Percentiles rank a stretch among this genome's conserved stretches.
Evolutionary conservation across 1,139 yeast genomes (phyloP).

Genomic region (Saccharomyces hybrid): DNA sequence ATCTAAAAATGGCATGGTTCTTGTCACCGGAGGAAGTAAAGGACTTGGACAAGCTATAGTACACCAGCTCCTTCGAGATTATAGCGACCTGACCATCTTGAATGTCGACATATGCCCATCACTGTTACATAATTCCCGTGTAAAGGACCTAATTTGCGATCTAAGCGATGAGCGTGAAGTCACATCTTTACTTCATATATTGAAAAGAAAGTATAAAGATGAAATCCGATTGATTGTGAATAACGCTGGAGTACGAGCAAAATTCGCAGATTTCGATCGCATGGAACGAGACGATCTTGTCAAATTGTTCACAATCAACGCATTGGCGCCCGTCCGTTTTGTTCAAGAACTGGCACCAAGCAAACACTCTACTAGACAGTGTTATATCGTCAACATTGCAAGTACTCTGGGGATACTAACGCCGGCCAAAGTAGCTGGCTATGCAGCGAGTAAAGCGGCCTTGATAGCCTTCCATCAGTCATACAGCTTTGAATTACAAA

Average conservation of each 20-base stretch:
- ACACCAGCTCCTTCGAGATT: slow-evolving; percentile 30
- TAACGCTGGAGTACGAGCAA: slow-evolving; percentile 67
- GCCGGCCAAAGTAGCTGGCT: slow-evolving; percentile 58
- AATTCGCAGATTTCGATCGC: slow-evolving; percentile 37
- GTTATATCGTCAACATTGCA: slow-evolving; percentile 57
- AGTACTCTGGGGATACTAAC: slow-evolving; percentile 67
- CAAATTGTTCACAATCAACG: slow-evolving; percentile 46
- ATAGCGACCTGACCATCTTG: slow-evolving; percentile 35
- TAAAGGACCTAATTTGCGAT: slow-evolving; percentile 43
- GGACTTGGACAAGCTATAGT: slow-evolving; percentile 52
- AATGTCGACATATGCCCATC: slow-evolving; percentile 45
- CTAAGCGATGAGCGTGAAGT: slow-evolving; percentile 37
- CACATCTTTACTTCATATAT: slow-evolving; percentile 27
- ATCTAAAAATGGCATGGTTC: background rate
- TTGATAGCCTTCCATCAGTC: slow-evolving; percentile 54
- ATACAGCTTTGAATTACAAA: slow-evolving; percentile 41
- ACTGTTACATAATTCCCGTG: slow-evolving; percentile 17
- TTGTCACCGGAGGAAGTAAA: slow-evolving; percentile 52
- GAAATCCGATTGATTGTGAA: slow-evolving; percentile 51
- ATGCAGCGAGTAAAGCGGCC: slow-evolving; percentile 63
- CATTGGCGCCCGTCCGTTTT: slow-evolving; percentile 48
- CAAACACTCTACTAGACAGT: slow-evolving; percentile 21
- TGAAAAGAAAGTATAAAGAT: slow-evolving; percentile 30
- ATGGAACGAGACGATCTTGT: slow-evolving; percentile 33
- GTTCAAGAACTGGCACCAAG: slow-evolving; percentile 37